Conservation (phyloP, 1,139 yeast genomes). For the Meyerozyma carpophila region DNA sequence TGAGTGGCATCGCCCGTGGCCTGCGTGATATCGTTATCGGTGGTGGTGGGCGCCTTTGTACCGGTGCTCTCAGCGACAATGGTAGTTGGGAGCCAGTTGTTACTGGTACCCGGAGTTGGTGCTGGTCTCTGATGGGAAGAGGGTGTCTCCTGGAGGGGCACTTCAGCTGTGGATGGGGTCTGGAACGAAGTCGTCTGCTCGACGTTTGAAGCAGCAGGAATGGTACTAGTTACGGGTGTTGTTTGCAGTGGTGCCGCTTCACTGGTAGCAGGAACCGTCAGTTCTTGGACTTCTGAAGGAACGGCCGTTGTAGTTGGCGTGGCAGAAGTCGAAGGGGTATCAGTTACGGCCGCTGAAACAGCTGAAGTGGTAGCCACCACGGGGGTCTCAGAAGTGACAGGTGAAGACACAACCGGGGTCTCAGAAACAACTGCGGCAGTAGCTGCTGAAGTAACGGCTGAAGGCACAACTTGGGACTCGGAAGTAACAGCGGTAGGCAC, state of each 20-base stretch:
- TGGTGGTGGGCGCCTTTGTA: slow-evolving; percentile 17
- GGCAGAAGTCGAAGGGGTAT: slow-evolving; percentile 1
- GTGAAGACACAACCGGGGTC: too few relatives aligned
- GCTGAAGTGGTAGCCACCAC: not conserved
- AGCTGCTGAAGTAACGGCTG: too few relatives aligned
- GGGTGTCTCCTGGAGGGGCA: slow-evolving; percentile 1
- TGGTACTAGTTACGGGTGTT: slow-evolving; percentile 4
- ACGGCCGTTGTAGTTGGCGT: not conserved
- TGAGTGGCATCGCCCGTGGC: slow-evolving; percentile 24
- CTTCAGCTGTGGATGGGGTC: slow-evolving; percentile 2
- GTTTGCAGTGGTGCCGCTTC: slow-evolving; percentile 4
- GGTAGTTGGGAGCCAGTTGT: slow-evolving; percentile 47
- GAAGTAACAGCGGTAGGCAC: not conserved
- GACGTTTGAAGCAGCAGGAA: slow-evolving; percentile 3
- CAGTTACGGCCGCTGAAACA: not conserved
- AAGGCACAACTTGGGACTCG: not conserved
- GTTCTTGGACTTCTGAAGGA: slow-evolving; percentile 1
- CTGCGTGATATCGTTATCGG: slow-evolving; percentile 26
- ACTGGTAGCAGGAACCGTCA: slow-evolving; percentile 4
- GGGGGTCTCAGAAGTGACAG: not conserved
- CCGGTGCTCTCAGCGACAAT: slow-evolving; percentile 33
- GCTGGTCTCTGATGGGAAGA: slow-evolving; percentile 2
- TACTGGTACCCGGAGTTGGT: slow-evolving; percentile 10
- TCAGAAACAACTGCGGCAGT: too few relatives aligned
- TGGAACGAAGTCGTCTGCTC: slow-evolving; percentile 3